Evolutionary conservation across 805 yeast genomes (phyloP).

Genomic region (Ogataea salicorniae): DNA sequence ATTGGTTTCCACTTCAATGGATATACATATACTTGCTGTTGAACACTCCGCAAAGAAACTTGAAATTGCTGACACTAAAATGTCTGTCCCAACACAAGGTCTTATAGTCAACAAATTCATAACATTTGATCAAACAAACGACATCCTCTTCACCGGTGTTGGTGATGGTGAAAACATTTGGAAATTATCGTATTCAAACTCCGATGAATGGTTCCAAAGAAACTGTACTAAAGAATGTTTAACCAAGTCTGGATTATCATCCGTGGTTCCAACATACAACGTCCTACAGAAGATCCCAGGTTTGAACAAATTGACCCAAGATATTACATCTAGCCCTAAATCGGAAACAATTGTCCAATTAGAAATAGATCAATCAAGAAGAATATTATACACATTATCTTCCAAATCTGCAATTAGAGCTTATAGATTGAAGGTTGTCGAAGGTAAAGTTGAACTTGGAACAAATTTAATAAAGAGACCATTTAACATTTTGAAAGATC

Average conservation of each 20-base stretch:
- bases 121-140: constrained; percentile 59
- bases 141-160: constrained; percentile 79
- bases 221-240: constrained; percentile 80
- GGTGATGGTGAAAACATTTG: constrained; percentile 76
- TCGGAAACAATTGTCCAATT: constrained; percentile 62
- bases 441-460: constrained; percentile 30
- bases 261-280: constrained; percentile 39
- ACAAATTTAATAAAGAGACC: constrained; percentile 36
- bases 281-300: constrained; percentile 27
- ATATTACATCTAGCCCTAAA: constrained; percentile 17
- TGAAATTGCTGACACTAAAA: constrained; percentile 75
- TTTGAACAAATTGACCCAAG: constrained; percentile 21
- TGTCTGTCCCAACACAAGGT: constrained; percentile 77
- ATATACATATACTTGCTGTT: constrained; percentile 72
- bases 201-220: constrained; percentile 82
- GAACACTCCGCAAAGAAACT: constrained; percentile 47
- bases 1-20: constrained; percentile 73
- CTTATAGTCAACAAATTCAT: constrained; percentile 61
- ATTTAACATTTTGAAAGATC: constrained; percentile 40
- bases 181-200: constrained; percentile 79
- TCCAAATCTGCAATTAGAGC: constrained; percentile 78
- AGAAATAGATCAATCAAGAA: constrained; percentile 71
- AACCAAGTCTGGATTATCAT: constrained; percentile 59
- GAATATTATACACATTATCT: constrained; percentile 74
- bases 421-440: constrained; percentile 50